phyloP scores from a whole-genome alignment of 2,329 filamentous ascomycete species.

The Fusarium euwallaceae region DNA sequence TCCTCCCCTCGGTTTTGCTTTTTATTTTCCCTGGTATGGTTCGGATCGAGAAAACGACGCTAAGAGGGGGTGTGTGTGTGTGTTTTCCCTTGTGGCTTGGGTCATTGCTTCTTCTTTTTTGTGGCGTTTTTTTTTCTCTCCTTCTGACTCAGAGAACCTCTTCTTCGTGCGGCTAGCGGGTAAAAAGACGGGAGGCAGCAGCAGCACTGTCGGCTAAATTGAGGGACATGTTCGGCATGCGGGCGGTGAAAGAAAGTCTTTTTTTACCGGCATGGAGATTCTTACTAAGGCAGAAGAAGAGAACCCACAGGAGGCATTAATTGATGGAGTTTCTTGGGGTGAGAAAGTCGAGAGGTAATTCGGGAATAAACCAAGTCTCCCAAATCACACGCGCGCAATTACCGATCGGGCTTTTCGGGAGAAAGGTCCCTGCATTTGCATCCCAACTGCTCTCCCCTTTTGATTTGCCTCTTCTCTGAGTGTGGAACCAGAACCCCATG shows the following conservation, averaged over 20 bases:
- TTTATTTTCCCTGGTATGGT: slow-evolving; percentile 12
- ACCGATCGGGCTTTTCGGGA: slow-evolving; percentile 29
- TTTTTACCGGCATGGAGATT: background rate
- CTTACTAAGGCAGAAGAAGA: background rate
- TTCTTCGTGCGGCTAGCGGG: slow-evolving; percentile 9
- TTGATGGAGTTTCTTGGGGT: slow-evolving; percentile 9
- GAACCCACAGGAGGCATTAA: background rate
- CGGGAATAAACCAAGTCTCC: slow-evolving; percentile 19
- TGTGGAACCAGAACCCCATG: background rate
- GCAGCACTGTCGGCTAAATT: slow-evolving; percentile 22
- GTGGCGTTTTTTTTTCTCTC: background rate
- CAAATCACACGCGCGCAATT: slow-evolving; percentile 36
- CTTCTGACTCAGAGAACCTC: slow-evolving; percentile 33
- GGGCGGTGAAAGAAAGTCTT: slow-evolving; percentile 6
- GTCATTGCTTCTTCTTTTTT: background rate
- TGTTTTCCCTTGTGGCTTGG: background rate
- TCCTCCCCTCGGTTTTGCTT: slow-evolving; percentile 9
- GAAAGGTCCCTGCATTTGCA: slow-evolving; percentile 37
- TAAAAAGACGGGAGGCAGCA: background rate
- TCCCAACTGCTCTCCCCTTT: slow-evolving; percentile 9
- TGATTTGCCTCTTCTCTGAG: background rate
- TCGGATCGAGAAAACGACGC: slow-evolving; percentile 32
- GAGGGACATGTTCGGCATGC: slow-evolving; percentile 9
- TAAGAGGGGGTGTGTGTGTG: slow-evolving; percentile 11
- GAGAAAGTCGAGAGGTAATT: background rate